Conservation (phyloP, 148 eudicot species). For the Silene conica region DNA sequence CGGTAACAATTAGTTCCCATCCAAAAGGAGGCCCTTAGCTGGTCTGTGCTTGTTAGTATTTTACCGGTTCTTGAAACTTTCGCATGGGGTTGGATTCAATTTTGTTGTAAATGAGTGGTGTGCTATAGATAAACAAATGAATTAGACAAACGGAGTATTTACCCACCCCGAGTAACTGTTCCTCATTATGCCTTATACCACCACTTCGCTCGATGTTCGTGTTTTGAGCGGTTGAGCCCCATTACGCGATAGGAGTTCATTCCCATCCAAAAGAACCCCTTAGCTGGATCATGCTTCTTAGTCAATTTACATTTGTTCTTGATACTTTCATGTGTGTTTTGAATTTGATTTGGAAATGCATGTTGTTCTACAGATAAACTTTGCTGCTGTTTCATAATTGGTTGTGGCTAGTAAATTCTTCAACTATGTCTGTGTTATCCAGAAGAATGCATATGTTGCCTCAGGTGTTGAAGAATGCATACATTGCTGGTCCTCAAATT, state of each 20-base stretch:
- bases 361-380: background rate
- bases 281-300: background rate
- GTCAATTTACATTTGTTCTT: background rate
- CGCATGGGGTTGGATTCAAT: background rate
- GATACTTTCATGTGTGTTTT: background rate
- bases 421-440: conserved; percentile 39
- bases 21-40: background rate
- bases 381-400: background rate
- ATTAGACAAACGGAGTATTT: too few relatives aligned
- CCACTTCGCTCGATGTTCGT: background rate
- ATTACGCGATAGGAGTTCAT: background rate
- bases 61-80: background rate
- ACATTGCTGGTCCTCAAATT: conserved; percentile 23
- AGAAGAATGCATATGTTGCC: conserved; percentile 38
- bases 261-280: background rate
- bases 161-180: too few relatives aligned
- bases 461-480: conserved; percentile 21
- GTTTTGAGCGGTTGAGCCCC: background rate
- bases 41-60: background rate
- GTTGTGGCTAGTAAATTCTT: background rate
- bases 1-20: background rate
- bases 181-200: too few relatives aligned
- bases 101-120: background rate
- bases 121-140: background rate
- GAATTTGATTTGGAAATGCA: background rate